Percentiles rank a stretch among this genome's conserved stretches.
These are phyloP conservation scores for Perkinsus olseni DNA, from an alignment of 169 alveolate species.

Conservation along the genomic window DNA sequence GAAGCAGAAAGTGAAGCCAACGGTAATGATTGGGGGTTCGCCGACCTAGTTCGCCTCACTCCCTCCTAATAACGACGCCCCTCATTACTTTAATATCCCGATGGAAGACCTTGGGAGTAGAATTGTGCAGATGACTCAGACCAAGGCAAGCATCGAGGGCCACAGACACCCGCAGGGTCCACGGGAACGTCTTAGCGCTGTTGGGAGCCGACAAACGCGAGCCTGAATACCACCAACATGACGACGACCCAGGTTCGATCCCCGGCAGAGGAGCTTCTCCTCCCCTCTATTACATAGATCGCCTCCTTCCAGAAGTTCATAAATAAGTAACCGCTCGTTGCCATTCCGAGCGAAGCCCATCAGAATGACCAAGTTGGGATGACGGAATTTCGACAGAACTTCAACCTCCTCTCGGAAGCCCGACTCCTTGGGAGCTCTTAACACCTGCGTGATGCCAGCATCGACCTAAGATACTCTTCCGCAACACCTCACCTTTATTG, in stretches of 20 bases:
- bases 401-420: constrained; percentile 19
- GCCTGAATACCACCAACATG: neutral
- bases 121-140: neutral
- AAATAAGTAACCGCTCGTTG: constrained; percentile 17
- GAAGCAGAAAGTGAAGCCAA: too few species aligned
- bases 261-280: neutral
- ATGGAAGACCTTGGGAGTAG: constrained; percentile 9
- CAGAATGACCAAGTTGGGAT: constrained; percentile 26
- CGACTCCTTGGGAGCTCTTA: neutral
- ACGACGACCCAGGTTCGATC: neutral
- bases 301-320: neutral
- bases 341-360: constrained; percentile 31
- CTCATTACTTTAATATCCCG: neutral
- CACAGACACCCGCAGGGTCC: neutral
- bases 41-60: too few species aligned
- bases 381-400: constrained; percentile 26
- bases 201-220: neutral
- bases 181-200: constrained; percentile 6
- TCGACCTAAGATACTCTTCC: neutral
- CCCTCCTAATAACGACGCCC: too few species aligned
- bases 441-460: neutral
- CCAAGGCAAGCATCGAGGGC: constrained; percentile 11
- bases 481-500: neutral
- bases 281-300: neutral
- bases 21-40: too few species aligned